These are phyloP conservation scores for Naganishia vishniacii DNA, from an alignment of 768 basidiomycete genomes.

Conservation along the genomic window DNA sequence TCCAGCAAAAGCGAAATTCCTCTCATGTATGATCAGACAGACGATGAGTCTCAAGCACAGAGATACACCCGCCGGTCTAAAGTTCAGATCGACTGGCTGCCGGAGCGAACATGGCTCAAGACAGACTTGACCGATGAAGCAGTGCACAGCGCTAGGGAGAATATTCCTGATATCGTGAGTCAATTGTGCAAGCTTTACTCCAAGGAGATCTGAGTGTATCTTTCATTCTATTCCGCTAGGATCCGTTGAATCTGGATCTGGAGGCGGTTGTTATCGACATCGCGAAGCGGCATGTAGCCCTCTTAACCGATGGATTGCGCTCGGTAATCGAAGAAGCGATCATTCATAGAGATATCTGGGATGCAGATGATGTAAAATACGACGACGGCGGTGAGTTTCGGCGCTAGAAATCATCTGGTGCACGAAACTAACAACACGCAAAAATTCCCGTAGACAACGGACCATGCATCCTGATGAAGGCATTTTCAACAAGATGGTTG, in stretches of 20 bases:
- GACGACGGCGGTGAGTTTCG: background rate
- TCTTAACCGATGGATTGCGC: background rate
- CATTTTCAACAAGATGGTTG: conserved; percentile 7
- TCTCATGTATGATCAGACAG: background rate
- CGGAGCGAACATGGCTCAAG: conserved; percentile 7
- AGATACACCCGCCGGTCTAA: background rate
- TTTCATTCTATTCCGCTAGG: background rate
- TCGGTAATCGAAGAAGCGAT: conserved; percentile 1
- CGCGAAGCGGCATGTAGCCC: conserved; percentile 2
- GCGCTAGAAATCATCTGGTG: too few relatives aligned
- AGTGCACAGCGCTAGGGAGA: background rate
- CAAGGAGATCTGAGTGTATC: too few relatives aligned
- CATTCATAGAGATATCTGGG: conserved; percentile 3
- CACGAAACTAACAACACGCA: too few relatives aligned
- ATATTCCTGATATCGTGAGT: conserved; percentile 10
- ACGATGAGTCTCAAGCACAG: background rate
- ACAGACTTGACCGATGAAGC: background rate
- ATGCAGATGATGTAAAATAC: conserved; percentile 1
- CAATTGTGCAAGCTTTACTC: background rate
- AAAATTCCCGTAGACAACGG: background rate
- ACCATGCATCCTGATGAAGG: conserved; percentile 4
- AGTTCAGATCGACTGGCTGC: conserved; percentile 7
- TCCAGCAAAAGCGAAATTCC: background rate
- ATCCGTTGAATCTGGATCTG: conserved; percentile 2
- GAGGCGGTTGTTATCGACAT: conserved; percentile 5